Percentiles rank a stretch among this genome's conserved stretches.
These are phyloP conservation scores for Triadica sebifera DNA, from an alignment of 345 rosid genomes.

Conservation along the genomic window DNA sequence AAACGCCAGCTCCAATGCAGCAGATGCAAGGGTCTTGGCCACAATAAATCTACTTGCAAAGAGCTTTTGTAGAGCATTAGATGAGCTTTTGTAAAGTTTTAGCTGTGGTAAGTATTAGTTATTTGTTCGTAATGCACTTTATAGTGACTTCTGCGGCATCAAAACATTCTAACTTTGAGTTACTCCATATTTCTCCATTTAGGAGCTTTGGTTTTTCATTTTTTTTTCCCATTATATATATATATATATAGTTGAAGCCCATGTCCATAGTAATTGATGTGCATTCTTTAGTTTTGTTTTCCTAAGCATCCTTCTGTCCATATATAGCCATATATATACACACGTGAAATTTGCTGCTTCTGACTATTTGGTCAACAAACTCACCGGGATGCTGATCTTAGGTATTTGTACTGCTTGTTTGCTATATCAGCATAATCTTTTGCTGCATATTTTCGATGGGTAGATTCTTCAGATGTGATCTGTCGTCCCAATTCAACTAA, in stretches of 20 bases:
- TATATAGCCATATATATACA: too few species aligned
- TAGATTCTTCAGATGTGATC: not conserved
- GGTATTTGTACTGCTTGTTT: not conserved
- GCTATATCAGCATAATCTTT: not conserved
- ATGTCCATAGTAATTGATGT: not conserved
- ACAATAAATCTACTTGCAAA: conserved; percentile 97
- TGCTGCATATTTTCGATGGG: not conserved
- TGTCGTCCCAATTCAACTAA: not conserved
- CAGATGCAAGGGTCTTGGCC: conserved; percentile 94
- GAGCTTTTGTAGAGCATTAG: conserved; percentile 48
- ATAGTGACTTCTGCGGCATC: conserved; percentile 2
- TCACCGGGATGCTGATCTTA: not conserved
- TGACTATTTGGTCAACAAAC: not conserved
- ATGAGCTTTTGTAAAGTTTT: conserved; percentile 20
- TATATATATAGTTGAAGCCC: not conserved
- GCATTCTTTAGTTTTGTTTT: not conserved
- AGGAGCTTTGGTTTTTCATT: not conserved
- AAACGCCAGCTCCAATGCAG: conserved; percentile 96
- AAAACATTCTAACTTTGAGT: conserved; percentile 2
- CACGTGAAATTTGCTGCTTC: too few species aligned
- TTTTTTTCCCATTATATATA: not conserved
- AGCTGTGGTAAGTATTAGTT: conserved; percentile 28
- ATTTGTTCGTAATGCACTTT: conserved; percentile 1
- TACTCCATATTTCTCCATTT: not conserved
- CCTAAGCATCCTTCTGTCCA: not conserved